Conservation (phyloP, 106 monocot species). For the Dioscorea zingiberensis region DNA sequence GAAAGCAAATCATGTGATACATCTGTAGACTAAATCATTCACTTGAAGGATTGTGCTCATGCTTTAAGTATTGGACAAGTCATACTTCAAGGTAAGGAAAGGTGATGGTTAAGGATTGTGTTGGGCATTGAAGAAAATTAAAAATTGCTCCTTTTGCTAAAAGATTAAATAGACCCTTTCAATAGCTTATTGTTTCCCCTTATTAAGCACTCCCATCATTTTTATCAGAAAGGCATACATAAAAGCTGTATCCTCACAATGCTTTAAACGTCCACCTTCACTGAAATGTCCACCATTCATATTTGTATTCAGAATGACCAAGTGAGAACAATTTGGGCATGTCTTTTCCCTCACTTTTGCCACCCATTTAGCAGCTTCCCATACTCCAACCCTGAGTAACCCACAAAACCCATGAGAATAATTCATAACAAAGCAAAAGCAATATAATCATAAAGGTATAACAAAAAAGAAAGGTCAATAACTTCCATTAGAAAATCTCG, state of each 20-base stretch:
- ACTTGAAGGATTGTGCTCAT: too few species aligned
- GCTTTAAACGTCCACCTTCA: constrained; percentile 74
- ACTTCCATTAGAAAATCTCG: neutral
- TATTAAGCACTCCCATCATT: constrained; percentile 39
- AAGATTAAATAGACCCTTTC: neutral
- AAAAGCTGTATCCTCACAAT: constrained; percentile 75
- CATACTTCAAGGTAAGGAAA: too few species aligned
- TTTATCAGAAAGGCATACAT: constrained; percentile 92
- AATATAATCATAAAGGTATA: neutral
- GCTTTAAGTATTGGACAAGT: too few species aligned
- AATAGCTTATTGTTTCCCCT: constrained; percentile 3
- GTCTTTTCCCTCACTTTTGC: constrained; percentile 64
- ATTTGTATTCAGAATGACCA: constrained; percentile 71
- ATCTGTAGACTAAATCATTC: too few species aligned
- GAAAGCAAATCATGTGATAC: too few species aligned
- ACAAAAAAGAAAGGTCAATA: neutral
- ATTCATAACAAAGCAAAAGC: neutral
- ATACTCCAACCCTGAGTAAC: constrained; percentile 74
- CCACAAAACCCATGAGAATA: neutral
- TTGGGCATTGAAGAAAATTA: too few species aligned
- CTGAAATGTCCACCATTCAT: constrained; percentile 89
- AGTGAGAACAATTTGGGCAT: constrained; percentile 52
- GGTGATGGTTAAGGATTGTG: too few species aligned
- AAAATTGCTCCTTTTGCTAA: too few species aligned
- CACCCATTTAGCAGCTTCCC: constrained; percentile 99